These are phyloP conservation scores for Rubia peregrina DNA, from an alignment of 305 asterid genomes.

Conservation along the genomic window DNA sequence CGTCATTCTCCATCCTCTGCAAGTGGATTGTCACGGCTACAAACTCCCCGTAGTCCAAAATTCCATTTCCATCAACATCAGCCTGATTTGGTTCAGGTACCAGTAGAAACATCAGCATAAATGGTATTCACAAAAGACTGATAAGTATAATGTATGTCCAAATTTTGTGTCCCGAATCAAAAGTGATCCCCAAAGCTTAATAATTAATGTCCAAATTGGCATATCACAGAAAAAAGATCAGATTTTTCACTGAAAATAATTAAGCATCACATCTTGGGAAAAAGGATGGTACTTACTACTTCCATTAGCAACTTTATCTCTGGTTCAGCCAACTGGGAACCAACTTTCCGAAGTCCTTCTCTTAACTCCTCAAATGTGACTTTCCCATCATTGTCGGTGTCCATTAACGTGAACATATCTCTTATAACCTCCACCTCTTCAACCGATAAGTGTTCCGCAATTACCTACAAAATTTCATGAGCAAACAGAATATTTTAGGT, in stretches of 20 bases:
- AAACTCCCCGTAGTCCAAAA: conserved; percentile 93
- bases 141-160: background rate
- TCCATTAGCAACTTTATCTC: conserved; percentile 94
- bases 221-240: background rate
- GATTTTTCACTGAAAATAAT: background rate
- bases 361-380: conserved; percentile 80
- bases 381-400: conserved; percentile 83
- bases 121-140: background rate
- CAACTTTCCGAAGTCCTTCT: conserved; percentile 83
- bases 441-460: conserved; percentile 83
- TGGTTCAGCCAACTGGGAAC: conserved; percentile 94
- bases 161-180: background rate
- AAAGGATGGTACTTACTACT: conserved; percentile 76
- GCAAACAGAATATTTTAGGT: conserved; percentile 2
- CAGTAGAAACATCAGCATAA: background rate
- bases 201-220: background rate
- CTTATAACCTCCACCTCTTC: conserved; percentile 94
- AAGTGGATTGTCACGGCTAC: conserved; percentile 98
- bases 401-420: conserved; percentile 94
- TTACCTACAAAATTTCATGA: conserved; percentile 47
- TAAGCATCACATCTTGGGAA: too few species aligned
- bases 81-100: conserved; percentile 39
- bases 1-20: conserved; percentile 89
- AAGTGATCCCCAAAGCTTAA: background rate
- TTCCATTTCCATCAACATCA: conserved; percentile 93